These are phyloP conservation scores for Linnemannia schmuckeri DNA, from an alignment of 192 early-diverging fungal genomes.

Conservation along the genomic window DNA sequence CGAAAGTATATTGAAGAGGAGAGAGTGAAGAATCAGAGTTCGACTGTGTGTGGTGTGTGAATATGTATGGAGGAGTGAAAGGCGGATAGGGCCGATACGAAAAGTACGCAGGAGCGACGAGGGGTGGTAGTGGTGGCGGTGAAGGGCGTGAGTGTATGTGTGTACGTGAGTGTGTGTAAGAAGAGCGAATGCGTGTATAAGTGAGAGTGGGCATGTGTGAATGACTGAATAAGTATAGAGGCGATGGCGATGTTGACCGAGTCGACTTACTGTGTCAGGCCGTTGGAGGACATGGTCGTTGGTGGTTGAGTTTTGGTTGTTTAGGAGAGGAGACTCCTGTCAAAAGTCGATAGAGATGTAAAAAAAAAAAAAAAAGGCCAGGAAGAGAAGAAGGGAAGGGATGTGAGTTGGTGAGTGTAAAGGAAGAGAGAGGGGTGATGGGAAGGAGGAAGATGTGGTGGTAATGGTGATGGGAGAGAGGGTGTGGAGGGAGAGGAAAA, in stretches of 20 bases:
- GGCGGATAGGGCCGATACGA: not conserved
- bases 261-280: constrained; percentile 14
- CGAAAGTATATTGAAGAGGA: not conserved
- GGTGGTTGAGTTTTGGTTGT: not conserved
- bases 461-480: not conserved
- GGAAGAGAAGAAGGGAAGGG: not conserved
- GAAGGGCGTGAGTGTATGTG: not conserved
- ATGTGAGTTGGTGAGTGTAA: not conserved
- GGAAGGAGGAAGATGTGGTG: not conserved
- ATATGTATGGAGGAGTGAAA: not conserved
- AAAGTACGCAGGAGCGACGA: not conserved
- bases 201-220: too few species aligned
- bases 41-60: too few species aligned
- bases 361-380: not conserved
- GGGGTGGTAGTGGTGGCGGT: not conserved
- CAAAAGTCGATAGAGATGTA: not conserved
- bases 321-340: constrained; percentile 3
- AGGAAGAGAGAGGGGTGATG: not conserved
- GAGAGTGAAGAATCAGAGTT: too few species aligned
- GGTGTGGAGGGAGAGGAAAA: too few species aligned
- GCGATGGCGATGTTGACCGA: not conserved
- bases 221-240: not conserved
- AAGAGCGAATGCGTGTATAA: too few species aligned
- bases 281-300: constrained; percentile 19
- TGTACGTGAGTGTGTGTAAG: too few species aligned